phyloP scores from a whole-genome alignment of 495 filamentous ascomycete genomes.

The Tuber aestivum region DNA sequence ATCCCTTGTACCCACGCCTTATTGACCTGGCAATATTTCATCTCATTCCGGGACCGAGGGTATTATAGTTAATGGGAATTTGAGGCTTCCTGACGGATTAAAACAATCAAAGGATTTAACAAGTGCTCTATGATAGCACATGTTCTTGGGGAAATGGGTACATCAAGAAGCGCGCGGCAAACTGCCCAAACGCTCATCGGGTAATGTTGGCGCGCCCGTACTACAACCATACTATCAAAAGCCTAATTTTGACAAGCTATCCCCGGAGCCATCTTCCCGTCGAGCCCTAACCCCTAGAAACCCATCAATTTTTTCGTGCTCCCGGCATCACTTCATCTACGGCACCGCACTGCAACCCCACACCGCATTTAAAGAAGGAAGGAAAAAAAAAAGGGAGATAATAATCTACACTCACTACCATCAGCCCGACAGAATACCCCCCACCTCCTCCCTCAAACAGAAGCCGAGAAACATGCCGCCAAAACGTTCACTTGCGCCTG shows the following conservation, averaged over 20 bases:
- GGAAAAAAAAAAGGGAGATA: background rate
- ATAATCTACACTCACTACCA: conserved; percentile 3
- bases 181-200: no score
- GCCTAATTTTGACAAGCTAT: background rate
- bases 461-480: conserved; percentile 20
- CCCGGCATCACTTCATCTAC: background rate
- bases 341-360: background rate
- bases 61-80: no score
- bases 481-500: conserved; percentile 11
- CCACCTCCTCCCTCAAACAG: conserved; percentile 5
- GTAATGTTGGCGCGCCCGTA: no score
- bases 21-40: no score
- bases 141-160: no score
- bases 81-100: no score
- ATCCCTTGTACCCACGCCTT: no score
- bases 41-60: no score
- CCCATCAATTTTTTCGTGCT: background rate
- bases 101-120: no score
- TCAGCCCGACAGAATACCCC: conserved; percentile 11
- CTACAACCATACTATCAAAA: background rate
- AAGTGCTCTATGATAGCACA: no score
- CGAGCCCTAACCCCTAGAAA: background rate
- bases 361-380: background rate
- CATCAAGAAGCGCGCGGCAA: no score
- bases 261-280: background rate